These are phyloP conservation scores for Choricystis sp. DNA, from an alignment of 139 green algal genomes.

Conservation along the genomic window DNA sequence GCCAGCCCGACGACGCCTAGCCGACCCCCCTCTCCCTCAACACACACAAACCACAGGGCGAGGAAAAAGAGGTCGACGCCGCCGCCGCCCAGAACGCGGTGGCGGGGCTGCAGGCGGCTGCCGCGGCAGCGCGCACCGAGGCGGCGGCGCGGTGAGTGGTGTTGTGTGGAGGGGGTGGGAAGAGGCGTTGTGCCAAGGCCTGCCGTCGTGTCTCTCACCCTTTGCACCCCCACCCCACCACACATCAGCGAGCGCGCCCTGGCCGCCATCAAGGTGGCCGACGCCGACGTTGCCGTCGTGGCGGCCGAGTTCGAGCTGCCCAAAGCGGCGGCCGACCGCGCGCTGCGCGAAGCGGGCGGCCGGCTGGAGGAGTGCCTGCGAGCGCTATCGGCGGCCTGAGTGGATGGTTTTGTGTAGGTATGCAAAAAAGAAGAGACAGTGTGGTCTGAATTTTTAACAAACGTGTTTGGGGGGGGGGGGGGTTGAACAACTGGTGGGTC, in stretches of 20 bases:
- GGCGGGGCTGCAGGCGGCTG: neutral
- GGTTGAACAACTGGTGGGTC: neutral
- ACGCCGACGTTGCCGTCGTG: neutral
- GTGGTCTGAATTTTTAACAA: neutral
- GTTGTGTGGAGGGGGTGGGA: too few species aligned
- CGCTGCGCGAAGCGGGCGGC: neutral
- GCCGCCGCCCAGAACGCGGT: neutral
- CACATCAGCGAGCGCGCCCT: neutral
- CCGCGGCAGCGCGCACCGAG: too few species aligned
- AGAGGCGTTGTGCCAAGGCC: neutral
- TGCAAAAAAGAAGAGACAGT: neutral
- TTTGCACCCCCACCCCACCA: neutral
- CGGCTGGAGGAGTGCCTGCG: neutral
- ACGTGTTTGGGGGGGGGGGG: neutral
- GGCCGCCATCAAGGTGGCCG: neutral
- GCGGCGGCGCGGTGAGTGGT: neutral
- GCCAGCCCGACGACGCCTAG: too few species aligned
- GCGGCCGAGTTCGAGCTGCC: neutral
- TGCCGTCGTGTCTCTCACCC: neutral
- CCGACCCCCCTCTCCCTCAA: neutral
- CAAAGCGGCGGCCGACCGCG: neutral
- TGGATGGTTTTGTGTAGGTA: neutral
- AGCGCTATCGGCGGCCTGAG: neutral
- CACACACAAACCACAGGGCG: neutral
- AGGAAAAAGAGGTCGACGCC: neutral